Evolutionary conservation across 306 rosid species (phyloP), one percentile per base, ranked within the genome.

Genomic region (Quercus bicolor): DNA sequence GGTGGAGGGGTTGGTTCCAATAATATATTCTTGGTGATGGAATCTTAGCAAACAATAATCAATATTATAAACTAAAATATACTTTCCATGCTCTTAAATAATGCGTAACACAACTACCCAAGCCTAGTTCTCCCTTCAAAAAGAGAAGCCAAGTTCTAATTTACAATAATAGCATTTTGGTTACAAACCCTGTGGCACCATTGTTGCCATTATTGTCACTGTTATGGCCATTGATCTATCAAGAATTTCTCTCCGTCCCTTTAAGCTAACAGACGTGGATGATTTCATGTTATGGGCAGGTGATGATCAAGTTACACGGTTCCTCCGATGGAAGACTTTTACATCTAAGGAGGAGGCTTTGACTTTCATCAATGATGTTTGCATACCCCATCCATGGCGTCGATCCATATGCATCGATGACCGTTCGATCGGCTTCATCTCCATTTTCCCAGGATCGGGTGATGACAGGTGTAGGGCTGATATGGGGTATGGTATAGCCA

Each of bases 321-420:
- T 57, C n/a, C 64, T 83, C 6, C 28, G 81, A 70, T 81, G 86
- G 89, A 77, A 85, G 43, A 85, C 88, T 20, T 80, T 76, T 65
- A 78, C 72, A 72, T 86, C 87, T 1, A 86, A 15, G 77, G 92
- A 90, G 13, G 91, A 89, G 68, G 93, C 93, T 13, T 55, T 82
- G 80, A 53, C 24, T 59, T 90, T 82, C 87, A 87, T 90, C 51
- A 90, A 73, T 18, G 89, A 91, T 4, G 84, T 86, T 2, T 91
- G 91, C 75, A 86, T 89, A 4, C 91, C 92, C 18, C 91, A 84
- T 51, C 98, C 91, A 1, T 91, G 94, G 93, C 78, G 80, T 10
- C 81, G 86, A 5, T 88, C 90, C 3, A 86, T 89, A 56, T 88
- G 98, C 78, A 60, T 88, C 2, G 60, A 79, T 18, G 89, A 84